Evolutionary conservation across 1,139 yeast species (phyloP), one percentile per base, ranked within the genome.

Genomic region (Scheffersomyces titani): DNA sequence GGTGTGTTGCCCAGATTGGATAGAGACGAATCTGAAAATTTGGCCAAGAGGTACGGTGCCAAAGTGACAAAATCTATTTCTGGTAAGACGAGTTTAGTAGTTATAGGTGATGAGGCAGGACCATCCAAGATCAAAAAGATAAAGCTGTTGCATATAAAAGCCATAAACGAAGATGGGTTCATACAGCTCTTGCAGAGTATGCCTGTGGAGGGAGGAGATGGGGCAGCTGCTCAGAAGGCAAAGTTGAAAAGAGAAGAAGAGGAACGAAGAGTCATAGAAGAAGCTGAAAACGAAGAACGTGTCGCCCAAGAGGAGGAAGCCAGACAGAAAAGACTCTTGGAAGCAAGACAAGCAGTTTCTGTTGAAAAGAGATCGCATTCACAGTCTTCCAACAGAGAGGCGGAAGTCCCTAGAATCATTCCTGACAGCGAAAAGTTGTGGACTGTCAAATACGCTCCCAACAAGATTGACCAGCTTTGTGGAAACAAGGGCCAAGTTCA

Each of bases 401-500:
- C 66, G n/a, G 67, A 65, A 53, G 63, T 56, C 18, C 67, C 59
- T 52, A 66, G 69, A 30, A 75, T 70, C 18, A 71, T 78, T 20
- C 70, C 81, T 6, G 80, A 78, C 55, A 73, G 73, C 54, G 90
- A 87, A 57, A 86, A 86, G 64, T 76, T 96, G 58, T 96, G 99
- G 99, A 94, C 99, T 0, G 89, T 86, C 3, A 92, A 88, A 70
- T 91, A 94, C 72, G 98, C 99, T 0, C 99, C 99, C 6, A 82
- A 85, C 1, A 80, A 80, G 49, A 62, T 88, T 52, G 78, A 77
- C 48, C 98, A 94, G 63, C 85, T 94, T 47, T 92, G 98, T 74
- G 99, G 99, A 57, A 94, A 94, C 70, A 92, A 91, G 69, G 86
- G 90, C 1, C 86, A 86, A 55, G 87, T 96, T 3, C 77, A 78